A percentile compares a stretch with the other conserved stretches of the same genome.
phyloP scores from a whole-genome alignment of 352 stramenopile genomes.

The Blastocystis sp. region DNA sequence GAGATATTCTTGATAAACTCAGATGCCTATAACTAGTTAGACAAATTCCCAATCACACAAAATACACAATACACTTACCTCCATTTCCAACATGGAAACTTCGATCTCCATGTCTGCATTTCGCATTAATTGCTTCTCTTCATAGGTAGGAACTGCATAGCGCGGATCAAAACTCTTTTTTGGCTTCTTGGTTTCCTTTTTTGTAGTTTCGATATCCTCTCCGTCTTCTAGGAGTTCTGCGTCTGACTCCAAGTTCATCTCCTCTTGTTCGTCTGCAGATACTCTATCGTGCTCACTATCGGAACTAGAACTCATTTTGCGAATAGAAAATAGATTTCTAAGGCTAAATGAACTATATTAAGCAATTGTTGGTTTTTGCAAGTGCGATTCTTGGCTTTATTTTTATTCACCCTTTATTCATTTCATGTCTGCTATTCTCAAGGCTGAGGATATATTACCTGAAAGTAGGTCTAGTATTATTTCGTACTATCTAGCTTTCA shows the following conservation, averaged over 20 bases:
- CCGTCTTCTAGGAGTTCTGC: neutral
- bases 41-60: neutral
- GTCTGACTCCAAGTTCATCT: neutral
- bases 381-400: neutral
- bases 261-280: neutral
- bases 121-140: constrained; percentile 39
- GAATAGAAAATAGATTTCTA: neutral
- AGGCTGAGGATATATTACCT: constrained; percentile 20
- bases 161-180: constrained; percentile 37
- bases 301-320: constrained; percentile 6
- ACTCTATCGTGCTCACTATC: neutral
- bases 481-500: constrained; percentile 41
- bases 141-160: constrained; percentile 9
- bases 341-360: neutral
- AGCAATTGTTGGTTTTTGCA: neutral
- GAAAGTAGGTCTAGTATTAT: neutral
- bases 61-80: neutral
- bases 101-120: constrained; percentile 48
- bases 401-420: neutral
- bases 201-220: neutral
- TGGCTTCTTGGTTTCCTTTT: neutral
- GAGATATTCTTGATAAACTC: constrained; percentile 6
- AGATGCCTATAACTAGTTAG: neutral
- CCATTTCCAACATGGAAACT: constrained; percentile 31
- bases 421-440: constrained; percentile 28